Evolutionary conservation across 2,329 filamentous ascomycete genomes (phyloP).

Genomic region (Lizonia empirigonia): DNA sequence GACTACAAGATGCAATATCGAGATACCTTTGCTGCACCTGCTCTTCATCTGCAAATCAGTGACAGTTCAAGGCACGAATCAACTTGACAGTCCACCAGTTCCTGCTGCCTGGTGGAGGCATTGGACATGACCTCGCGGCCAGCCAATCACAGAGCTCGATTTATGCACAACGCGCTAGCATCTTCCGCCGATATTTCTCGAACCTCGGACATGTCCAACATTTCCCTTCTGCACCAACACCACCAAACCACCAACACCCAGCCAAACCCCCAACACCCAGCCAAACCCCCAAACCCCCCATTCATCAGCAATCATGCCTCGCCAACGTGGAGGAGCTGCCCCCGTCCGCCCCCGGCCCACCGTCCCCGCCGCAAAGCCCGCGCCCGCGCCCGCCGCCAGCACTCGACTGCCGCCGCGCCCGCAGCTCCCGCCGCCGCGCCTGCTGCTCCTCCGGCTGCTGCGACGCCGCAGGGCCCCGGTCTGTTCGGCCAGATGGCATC

Average conservation of each 20-base stretch:
- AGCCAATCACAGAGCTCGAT: constrained; percentile 8
- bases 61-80: too few species aligned
- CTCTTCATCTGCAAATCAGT: too few species aligned
- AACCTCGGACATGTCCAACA: constrained; percentile 28
- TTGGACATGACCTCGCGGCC: neutral
- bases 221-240: constrained; percentile 12
- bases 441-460: constrained; percentile 53
- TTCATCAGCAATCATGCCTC: constrained; percentile 49
- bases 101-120: neutral
- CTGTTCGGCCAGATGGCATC: constrained; percentile 96
- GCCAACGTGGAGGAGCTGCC: constrained; percentile 55
- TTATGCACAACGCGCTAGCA: neutral
- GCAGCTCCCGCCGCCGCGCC: constrained; percentile 54
- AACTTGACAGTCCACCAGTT: too few species aligned
- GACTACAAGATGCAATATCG: too few species aligned
- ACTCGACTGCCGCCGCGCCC: constrained; percentile 66
- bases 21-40: too few species aligned
- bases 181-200: constrained; percentile 33
- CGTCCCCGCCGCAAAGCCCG: constrained; percentile 49
- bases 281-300: constrained; percentile 4
- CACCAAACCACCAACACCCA: constrained; percentile 2
- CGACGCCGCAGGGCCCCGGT: constrained; percentile 72
- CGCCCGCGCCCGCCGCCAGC: constrained; percentile 68
- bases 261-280: constrained; percentile 3
- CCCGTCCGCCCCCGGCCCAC: constrained; percentile 51